Evolutionary conservation across 139 green algal genomes (phyloP).

Genomic region (Coelastrella sp.): DNA sequence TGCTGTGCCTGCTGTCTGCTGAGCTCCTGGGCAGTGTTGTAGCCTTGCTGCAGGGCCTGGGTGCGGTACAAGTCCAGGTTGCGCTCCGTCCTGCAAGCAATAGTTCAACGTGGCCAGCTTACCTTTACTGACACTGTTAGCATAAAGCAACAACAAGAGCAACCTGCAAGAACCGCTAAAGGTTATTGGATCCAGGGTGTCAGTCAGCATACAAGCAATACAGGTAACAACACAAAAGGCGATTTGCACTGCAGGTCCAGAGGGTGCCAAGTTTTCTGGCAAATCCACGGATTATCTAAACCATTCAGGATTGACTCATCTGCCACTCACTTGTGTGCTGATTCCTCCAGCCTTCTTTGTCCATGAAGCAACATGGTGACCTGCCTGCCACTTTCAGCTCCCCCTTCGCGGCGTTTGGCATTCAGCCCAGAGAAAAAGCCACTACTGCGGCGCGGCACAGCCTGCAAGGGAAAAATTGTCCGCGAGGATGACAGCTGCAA

Average conservation of each 20-base stretch:
- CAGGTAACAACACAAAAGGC: no score
- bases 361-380: conserved; percentile 2
- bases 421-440: conserved; percentile 26
- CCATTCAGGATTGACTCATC: background rate
- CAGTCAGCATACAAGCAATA: no score
- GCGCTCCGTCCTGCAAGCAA: conserved; percentile 8
- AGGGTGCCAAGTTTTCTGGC: background rate
- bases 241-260: no score
- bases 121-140: no score
- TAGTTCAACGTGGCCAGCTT: no score
- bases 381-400: background rate
- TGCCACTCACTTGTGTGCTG: background rate
- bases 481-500: background rate
- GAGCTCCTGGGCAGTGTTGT: background rate
- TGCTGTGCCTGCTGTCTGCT: background rate
- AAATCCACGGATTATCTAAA: background rate
- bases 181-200: no score
- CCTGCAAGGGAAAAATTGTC: background rate
- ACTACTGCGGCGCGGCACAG: background rate
- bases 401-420: background rate
- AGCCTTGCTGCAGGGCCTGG: background rate
- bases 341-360: conserved; percentile 21
- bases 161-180: no score
- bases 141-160: no score
- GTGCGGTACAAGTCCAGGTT: background rate